These are phyloP conservation scores for Hippophae rhamnoides DNA, from an alignment of 306 rosid genomes.

Conservation along the genomic window DNA sequence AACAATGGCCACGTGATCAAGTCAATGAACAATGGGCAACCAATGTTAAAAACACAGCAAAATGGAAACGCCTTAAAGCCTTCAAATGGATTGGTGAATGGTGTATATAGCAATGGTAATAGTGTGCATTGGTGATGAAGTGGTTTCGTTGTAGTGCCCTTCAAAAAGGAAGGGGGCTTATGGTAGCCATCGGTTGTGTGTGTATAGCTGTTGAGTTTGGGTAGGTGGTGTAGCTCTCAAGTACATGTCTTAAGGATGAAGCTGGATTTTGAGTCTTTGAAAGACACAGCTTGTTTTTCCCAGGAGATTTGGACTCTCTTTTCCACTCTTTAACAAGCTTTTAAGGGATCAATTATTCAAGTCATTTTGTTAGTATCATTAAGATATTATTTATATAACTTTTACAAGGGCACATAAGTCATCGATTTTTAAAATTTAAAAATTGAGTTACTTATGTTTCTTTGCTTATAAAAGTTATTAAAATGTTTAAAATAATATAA, in stretches of 20 bases:
- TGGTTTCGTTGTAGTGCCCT: background rate
- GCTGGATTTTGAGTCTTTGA: conserved; percentile 44
- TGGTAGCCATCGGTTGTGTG: conserved; percentile 35
- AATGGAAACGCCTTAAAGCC: conserved; percentile 39
- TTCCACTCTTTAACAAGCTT: too few species aligned
- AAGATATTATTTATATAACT: too few species aligned
- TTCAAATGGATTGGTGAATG: conserved; percentile 48
- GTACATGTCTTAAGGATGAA: conserved; percentile 35
- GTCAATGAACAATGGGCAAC: conserved; percentile 36
- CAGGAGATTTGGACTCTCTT: conserved; percentile 25
- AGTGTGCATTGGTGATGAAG: conserved; percentile 39
- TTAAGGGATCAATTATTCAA: too few species aligned
- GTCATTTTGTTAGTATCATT: too few species aligned
- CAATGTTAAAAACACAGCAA: conserved; percentile 28
- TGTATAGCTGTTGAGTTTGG: conserved; percentile 81
- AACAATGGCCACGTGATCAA: conserved; percentile 28
- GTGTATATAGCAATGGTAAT: conserved; percentile 53
- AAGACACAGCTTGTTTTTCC: conserved; percentile 45
- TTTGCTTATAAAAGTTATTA: too few species aligned
- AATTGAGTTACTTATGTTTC: too few species aligned
- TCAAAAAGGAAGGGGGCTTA: conserved; percentile 28
- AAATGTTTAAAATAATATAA: too few species aligned
- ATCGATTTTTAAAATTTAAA: too few species aligned
- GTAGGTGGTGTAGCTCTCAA: conserved; percentile 45
- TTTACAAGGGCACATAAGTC: too few species aligned